Base-by-base conservation (phyloP, 2,329 filamentous ascomycete genomes). In the Fusarium sulawesiense region DNA sequence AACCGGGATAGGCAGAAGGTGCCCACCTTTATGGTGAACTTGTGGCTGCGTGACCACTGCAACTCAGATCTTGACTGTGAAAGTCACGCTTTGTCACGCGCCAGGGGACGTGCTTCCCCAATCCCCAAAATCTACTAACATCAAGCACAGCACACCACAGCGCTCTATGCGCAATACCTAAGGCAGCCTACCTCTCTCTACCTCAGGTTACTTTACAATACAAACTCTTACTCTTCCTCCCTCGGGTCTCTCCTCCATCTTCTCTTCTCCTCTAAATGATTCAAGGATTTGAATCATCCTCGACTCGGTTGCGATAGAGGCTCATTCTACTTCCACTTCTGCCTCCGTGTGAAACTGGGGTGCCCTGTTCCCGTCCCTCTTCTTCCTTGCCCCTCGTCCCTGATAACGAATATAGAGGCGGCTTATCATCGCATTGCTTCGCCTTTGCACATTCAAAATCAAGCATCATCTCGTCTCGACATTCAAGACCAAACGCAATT, bases 71-170 rank as follows among this genome's bases (percentile, higher is more conserved):
- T 66, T 57, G 60, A 70, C 30, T 58, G 57, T 54, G 46, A 66
- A 73, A 73, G 71, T 73, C 71, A 73, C 67, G 70, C 68, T 61
- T 68, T 68, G 60, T 71, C 69, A 71, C 69, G 69, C 69, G 70
- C 68, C 64, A 51, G 56, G 54, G 71, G 70, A 70, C 69, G 58
- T 72, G 69, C 63, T 62, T 58, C 45, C 56, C 62, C 59, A 62
- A 60, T 60, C 55, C 55, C 56, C 56, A 62, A 59, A 60, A 67
- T 69, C 68, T 66, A 57, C 27, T 14, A 32, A 42, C 41, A 47
- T 56, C 29, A 47, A 55, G 41, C 32, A 48, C 23, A 46, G 23
- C 25, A 30, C 30, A 48, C 16, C 20, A 16, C 32, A 57, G 34
- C 40, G 34, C 34, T 37, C 18, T 7, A 37, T 29, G 45, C 18